Conservation (phyloP, 2,329 filamentous ascomycete genomes). For the Diaporthe velutina region DNA sequence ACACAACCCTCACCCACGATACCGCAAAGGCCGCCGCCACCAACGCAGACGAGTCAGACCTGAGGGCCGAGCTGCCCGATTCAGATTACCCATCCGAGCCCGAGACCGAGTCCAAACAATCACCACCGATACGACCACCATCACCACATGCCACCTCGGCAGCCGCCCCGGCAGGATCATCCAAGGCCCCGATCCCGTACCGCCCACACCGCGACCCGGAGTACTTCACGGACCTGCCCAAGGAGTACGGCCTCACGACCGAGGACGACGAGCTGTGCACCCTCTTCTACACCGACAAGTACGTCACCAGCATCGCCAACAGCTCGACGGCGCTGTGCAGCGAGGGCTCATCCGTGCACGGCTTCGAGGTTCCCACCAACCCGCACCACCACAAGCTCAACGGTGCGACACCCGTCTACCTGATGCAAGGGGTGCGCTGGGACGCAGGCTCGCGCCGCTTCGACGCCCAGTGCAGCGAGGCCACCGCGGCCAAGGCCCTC, state of each 20-base stretch:
- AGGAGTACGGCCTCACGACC: slow-evolving; percentile 7
- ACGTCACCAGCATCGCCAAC: slow-evolving; percentile 30
- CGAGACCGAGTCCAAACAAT: neutral
- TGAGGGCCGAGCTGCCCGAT: slow-evolving; percentile 5
- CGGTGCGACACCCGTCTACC: slow-evolving; percentile 14
- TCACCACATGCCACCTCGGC: neutral
- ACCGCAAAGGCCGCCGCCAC: slow-evolving; percentile 1
- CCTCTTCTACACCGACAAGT: slow-evolving; percentile 31
- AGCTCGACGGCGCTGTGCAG: neutral
- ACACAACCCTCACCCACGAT: neutral
- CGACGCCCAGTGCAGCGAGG: slow-evolving; percentile 6
- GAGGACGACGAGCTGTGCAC: slow-evolving; percentile 31
- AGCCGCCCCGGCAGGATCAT: neutral
- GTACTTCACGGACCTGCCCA: slow-evolving; percentile 15
- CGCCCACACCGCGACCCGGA: neutral
- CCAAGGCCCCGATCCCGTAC: neutral
- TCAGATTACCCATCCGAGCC: neutral
- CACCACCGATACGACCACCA: neutral
- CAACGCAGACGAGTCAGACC: slow-evolving; percentile 9
- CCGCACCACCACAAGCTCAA: slow-evolving; percentile 27
- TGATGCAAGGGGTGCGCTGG: slow-evolving; percentile 31
- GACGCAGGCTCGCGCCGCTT: neutral
- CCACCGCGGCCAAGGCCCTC: neutral
- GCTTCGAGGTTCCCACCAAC: slow-evolving; percentile 30
- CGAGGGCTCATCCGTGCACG: slow-evolving; percentile 14